Base-by-base conservation (phyloP, 2,329 filamentous ascomycete species). In the Elsinoe arachidis region DNA sequence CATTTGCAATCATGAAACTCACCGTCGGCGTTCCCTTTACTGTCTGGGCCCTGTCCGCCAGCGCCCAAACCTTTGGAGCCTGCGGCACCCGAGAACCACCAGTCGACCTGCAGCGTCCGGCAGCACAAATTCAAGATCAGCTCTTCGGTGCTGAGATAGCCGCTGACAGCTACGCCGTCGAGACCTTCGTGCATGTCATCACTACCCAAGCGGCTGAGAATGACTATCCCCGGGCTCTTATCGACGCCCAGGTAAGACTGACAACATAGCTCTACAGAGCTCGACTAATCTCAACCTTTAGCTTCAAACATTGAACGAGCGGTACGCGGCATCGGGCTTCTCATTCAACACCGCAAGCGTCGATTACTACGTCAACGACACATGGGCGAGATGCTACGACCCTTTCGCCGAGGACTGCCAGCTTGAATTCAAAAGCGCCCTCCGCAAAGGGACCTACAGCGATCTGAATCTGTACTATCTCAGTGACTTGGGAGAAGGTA, bases 401-500 rank as follows among this genome's bases (percentile, higher is more conserved):
- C 21, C 44, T 3, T 68, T 70, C 43, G 71, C 69, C 35, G 73
- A 72, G 59, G 11, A 34, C 5, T 49, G 44, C 15, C 21, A 49
- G n/a, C 19, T 33, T 2, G 44, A 49, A 6, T 80, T 81, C 78
- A 82, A 82, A 66, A 65, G 67, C 35, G 66, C 73, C 2, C 74
- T 83, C 5, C 77, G 77, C 17, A 70, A 74, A 62, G 79, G 79
- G 51, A 74, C 65, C 38, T 82, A 82, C 66, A 63, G 65, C 33
- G 74, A 75, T 1, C 71, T 82, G 19, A 82, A 83, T 66, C 70
- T 83, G 54, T 82, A 81, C 68, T 82, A 81, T 69, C 76, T 80
- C 63, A 78, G 76, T 26, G 72, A 80, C 58, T 70, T 82, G 7
- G 59, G 62, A 38, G 61, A 57, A 35, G 64, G 62, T 19, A 19